Evolutionary conservation across 163 green algal species (phyloP), one percentile per base, ranked within the genome.

Genomic region (Prototheca wickerhamii): DNA sequence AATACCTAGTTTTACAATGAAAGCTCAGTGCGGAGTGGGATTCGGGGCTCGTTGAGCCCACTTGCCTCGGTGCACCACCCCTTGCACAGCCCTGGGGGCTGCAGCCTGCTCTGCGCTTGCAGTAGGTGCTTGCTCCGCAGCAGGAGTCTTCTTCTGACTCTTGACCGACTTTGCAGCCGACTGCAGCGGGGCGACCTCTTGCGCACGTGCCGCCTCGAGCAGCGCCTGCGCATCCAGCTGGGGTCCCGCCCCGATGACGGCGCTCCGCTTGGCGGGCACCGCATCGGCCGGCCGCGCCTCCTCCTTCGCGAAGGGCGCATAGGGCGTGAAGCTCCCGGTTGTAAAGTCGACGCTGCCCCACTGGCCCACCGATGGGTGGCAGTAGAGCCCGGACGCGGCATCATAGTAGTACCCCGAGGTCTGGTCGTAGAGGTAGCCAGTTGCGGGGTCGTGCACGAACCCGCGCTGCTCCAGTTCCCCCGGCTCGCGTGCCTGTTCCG

Each of bases 291-390:
- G 6, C 28, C 20, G 10, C 29, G 25, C 10, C 59, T 31, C 25
- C 55, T 46, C 26, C 57, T 62, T 31, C 51, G 50, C 55, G 0
- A 54, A 42, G 12, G 51, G 32, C 23, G 33, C 28, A 6, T 67
- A 60, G 4, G 64, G 61, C 31, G 63, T 28, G 12, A 74, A 74
- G 43, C 62, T 42, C 30, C 62, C 52, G 8, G 26, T 62, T 17
- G n/a, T 33, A 18, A 37, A 50, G 49, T 76, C 70, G 30, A 61
- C 63, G 3, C 55, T 68, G 52, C 71, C 71, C 71, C 71, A 78
- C 44, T 62, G 46, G 33, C 60, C 34, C 33, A 70, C 5, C 2
- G 21, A 55, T 37, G 72, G 68, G 59, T 79, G 50, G 57, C 57
- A 79, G 61, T 77, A 75, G 29, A 72, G 56, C 58, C 68, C 69